Percentiles rank a stretch among this genome's conserved stretches.
Evolutionary conservation across 768 basidiomycete species (phyloP).

Genomic region (Pilatotrama ljubarskyi): DNA sequence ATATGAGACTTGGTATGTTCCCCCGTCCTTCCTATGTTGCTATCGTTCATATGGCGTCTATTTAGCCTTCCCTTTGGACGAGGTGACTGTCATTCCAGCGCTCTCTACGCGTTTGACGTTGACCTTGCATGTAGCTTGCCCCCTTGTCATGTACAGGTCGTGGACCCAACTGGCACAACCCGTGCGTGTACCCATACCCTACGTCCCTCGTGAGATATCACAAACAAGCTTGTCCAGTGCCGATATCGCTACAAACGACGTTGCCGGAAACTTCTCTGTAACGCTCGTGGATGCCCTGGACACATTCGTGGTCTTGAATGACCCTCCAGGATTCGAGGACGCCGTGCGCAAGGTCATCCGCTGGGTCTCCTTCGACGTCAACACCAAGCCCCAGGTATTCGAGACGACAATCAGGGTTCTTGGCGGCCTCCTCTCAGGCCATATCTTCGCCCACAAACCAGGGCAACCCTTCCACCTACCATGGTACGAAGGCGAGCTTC

Average conservation of each 20-base stretch:
- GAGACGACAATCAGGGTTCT: conserved; percentile 95
- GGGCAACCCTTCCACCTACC: conserved; percentile 72
- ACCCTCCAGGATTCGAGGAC: conserved; percentile 75
- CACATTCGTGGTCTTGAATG: conserved; percentile 84
- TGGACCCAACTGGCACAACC: conserved; percentile 85
- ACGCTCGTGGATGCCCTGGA: conserved; percentile 85
- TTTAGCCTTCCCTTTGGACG: conserved; percentile 82
- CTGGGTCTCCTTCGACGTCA: conserved; percentile 87
- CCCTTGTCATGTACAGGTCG: conserved; percentile 85
- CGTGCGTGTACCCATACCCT: conserved; percentile 66
- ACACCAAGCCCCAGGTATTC: conserved; percentile 97
- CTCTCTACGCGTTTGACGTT: not conserved
- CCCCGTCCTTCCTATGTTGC: conserved; percentile 14
- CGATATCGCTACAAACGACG: conserved; percentile 86
- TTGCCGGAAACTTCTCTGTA: conserved; percentile 90
- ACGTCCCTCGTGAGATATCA: not conserved
- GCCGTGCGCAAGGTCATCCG: conserved; percentile 81
- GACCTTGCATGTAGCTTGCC: conserved; percentile 54
- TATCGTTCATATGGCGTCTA: no score
- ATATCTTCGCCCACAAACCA: conserved; percentile 71
- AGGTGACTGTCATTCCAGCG: conserved; percentile 51
- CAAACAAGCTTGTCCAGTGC: conserved; percentile 35
- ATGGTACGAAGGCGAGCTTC: conserved; percentile 82
- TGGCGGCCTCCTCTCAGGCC: conserved; percentile 86
- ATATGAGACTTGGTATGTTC: conserved; percentile 75